phyloP scores from a whole-genome alignment of 768 basidiomycete species.

The Crassisporium funariophilum region DNA sequence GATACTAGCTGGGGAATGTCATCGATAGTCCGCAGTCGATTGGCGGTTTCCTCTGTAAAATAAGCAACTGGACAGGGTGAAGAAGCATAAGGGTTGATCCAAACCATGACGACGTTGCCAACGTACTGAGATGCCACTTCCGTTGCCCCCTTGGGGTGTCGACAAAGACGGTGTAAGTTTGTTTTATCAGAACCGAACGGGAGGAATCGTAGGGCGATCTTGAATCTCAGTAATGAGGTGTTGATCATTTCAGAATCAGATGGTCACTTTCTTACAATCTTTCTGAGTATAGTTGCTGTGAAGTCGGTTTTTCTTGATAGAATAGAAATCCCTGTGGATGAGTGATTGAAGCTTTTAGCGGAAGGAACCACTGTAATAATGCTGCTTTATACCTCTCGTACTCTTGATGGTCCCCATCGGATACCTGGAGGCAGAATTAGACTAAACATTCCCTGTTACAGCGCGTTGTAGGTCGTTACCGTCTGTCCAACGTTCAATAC shows the following conservation, averaged over 20 bases:
- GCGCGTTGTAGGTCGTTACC: constrained; percentile 34
- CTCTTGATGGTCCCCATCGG: constrained; percentile 81
- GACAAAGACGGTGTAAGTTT: constrained; percentile 81
- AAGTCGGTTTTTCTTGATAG: constrained; percentile 74
- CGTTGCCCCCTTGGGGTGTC: constrained; percentile 65
- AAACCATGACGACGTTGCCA: constrained; percentile 1
- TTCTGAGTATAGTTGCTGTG: constrained; percentile 49
- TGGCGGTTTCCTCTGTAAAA: constrained; percentile 72
- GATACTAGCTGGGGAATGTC: constrained; percentile 55
- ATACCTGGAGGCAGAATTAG: constrained; percentile 41
- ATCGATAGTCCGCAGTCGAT: constrained; percentile 61
- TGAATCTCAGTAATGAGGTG: constrained; percentile 1
- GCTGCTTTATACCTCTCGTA: constrained; percentile 58
- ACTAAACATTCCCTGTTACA: background rate
- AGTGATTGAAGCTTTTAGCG: constrained; percentile 8
- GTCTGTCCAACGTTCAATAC: constrained; percentile 84
- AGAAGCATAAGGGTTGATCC: background rate
- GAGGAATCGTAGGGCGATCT: constrained; percentile 34
- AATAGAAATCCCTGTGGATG: constrained; percentile 70
- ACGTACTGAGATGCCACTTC: constrained; percentile 82
- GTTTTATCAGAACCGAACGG: constrained; percentile 62
- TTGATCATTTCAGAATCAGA: constrained; percentile 16
- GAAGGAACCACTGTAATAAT: constrained; percentile 1
- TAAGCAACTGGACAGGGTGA: constrained; percentile 60
- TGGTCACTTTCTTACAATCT: constrained; percentile 39